Conservation (phyloP, 306 rosid genomes). For the Abrus pulchellus region DNA sequence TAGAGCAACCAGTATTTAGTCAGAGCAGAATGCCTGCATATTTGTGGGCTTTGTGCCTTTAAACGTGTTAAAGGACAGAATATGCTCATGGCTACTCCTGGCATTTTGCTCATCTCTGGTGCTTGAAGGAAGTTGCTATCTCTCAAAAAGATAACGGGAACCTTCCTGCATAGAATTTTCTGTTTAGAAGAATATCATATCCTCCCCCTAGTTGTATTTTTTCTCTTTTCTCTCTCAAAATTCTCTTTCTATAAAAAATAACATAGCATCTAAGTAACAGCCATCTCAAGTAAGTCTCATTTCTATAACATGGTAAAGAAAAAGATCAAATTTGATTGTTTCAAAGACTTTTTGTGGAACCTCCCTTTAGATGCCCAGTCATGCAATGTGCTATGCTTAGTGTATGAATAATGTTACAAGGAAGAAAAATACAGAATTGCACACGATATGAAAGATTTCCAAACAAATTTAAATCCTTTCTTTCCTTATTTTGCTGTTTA, state of each 20-base stretch:
- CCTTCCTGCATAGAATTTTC: constrained; percentile 1
- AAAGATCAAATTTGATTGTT: constrained; percentile 8
- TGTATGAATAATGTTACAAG: constrained; percentile 12
- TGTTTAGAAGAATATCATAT: neutral
- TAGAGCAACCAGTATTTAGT: constrained; percentile 1
- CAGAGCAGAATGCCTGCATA: neutral
- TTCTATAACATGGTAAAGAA: constrained; percentile 13
- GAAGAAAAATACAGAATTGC: constrained; percentile 24
- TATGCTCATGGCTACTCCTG: neutral
- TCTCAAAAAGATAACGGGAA: neutral
- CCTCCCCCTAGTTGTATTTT: neutral
- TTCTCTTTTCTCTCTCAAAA: neutral
- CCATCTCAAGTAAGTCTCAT: constrained; percentile 23
- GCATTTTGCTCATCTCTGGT: constrained; percentile 14
- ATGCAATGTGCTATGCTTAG: constrained; percentile 3
- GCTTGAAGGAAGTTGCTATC: neutral
- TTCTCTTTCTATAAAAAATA: neutral
- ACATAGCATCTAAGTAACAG: constrained; percentile 5
- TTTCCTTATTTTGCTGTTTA: constrained; percentile 7
- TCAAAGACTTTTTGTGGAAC: constrained; percentile 1
- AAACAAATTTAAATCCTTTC: constrained; percentile 14
- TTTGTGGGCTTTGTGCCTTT: neutral
- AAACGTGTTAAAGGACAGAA: neutral
- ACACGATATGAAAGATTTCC: constrained; percentile 28
- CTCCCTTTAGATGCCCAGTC: constrained; percentile 6